Evolutionary conservation across 305 asterid species (phyloP), one percentile per base, ranked within the genome.

Genomic region (Ajuga reptans): DNA sequence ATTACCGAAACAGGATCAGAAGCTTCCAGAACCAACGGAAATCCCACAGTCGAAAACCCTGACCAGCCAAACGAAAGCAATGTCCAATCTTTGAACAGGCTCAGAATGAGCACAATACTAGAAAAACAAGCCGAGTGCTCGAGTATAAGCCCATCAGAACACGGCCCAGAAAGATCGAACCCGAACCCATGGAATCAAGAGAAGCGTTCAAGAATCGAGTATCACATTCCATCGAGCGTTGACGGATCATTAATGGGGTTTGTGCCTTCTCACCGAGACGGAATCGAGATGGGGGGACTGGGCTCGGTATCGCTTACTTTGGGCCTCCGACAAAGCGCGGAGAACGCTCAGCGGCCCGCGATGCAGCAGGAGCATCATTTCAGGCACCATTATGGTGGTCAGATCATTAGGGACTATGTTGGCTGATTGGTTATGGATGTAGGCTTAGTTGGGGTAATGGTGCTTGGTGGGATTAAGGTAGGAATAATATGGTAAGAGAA

Each of bases 261-360:
- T 59, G 60, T 72, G 74, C 86, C 92, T 1, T 66, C 79, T 68
- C 86, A 82, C 27, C 76, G 66, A 52, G 71, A 56, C 52, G 87
- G 78, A 21, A 39, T 78, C 5, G 95, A 81, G 45, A 69, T 79
- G 27, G 88, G 86, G 39, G 86, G 90, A 17, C 75, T 83, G 0
- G 89, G 95, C 11, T 64, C 96, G 1, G 96, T 90, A 17, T 86
- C 97, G 1, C 63, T 90, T 68, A 90, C 97, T 0, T 73, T 90
- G 41, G 96, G 97, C 0, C 85, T 90, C 0, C 74, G 90, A 69
- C 96, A 87, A 61, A 85, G 84, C 15, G 84, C 79, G 0, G 97
- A 84, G 66, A 83, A 83, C 1, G 77, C 64, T 0, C 85, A 77
- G 15, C 84, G 67, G 27, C 79, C 66, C 10, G 74, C 54, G 4